Percentiles rank a stretch among this genome's conserved stretches.
Conservation (phyloP, 352 stramenopile genomes). For the Pythium myriotylum region DNA sequence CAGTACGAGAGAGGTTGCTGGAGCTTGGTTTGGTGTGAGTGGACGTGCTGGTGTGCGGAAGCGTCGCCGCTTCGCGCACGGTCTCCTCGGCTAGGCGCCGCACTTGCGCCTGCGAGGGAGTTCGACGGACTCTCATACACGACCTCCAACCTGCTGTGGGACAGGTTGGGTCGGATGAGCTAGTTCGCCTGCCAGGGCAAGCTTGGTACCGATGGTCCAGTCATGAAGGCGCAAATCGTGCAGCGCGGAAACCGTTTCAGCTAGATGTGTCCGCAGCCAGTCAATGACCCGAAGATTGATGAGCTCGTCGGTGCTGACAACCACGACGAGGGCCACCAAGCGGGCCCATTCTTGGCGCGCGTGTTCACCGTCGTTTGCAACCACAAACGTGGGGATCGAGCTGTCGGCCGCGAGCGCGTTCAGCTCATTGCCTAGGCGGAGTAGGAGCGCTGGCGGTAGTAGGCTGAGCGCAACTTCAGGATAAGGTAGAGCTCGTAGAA, state of each 20-base stretch:
- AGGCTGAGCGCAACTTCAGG: constrained; percentile 8
- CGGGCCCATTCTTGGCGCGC: not conserved
- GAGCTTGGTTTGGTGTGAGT: not conserved
- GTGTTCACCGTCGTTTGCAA: not conserved
- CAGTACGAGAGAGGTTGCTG: not conserved
- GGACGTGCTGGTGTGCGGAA: constrained; percentile 1
- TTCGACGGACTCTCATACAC: constrained; percentile 3
- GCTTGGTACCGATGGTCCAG: not conserved
- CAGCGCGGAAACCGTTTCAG: not conserved
- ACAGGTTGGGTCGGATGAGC: not conserved
- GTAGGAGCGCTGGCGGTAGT: no score
- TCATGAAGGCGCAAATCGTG: constrained; percentile 7
- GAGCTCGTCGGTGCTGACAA: not conserved
- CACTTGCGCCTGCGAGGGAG: no score
- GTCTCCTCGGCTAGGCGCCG: not conserved
- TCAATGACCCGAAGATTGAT: not conserved
- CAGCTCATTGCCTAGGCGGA: not conserved
- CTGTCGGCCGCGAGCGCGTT: not conserved
- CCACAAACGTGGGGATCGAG: not conserved
- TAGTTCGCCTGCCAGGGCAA: not conserved
- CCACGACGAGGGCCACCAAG: not conserved
- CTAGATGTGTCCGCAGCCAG: not conserved
- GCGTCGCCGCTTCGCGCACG: constrained; percentile 1
- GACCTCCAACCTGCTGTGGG: not conserved
- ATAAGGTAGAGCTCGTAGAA: constrained; percentile 3